phyloP scores from a whole-genome alignment of 1,284 basidiomycete genomes.

The Chalciporus sp. region DNA sequence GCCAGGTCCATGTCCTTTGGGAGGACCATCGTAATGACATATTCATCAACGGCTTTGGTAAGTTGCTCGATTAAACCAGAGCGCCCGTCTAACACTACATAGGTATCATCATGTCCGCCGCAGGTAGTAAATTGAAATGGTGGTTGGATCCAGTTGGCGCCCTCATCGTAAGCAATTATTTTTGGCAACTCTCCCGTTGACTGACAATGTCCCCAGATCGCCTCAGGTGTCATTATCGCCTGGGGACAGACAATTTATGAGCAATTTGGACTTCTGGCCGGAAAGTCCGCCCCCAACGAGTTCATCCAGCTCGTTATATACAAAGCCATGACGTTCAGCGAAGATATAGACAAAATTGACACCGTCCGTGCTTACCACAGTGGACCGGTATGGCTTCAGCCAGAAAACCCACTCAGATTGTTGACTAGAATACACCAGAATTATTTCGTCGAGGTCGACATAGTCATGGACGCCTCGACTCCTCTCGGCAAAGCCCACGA shows the following conservation, averaged over 20 bases:
- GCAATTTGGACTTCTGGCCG: constrained; percentile 88
- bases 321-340: constrained; percentile 88
- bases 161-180: constrained; percentile 56
- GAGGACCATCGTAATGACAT: constrained; percentile 94
- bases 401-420: neutral
- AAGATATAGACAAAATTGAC: constrained; percentile 86
- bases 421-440: constrained; percentile 45
- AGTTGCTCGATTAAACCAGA: constrained; percentile 16
- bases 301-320: constrained; percentile 92
- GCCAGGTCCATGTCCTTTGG: constrained; percentile 93
- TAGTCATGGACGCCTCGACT: constrained; percentile 90
- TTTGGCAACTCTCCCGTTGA: constrained; percentile 4
- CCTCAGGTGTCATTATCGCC: constrained; percentile 75
- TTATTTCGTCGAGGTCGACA: constrained; percentile 93
- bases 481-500: constrained; percentile 94
- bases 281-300: constrained; percentile 88
- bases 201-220: constrained; percentile 54
- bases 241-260: constrained; percentile 79
- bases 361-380: constrained; percentile 89
- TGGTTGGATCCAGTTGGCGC: constrained; percentile 87
- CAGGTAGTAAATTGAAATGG: constrained; percentile 86
- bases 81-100: constrained; percentile 19
- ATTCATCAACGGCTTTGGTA: constrained; percentile 80
- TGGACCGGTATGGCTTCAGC: constrained; percentile 53
- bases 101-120: constrained; percentile 90